Evolutionary conservation across 805 yeast species (phyloP).

Genomic region (Lachancea lanzarotensis): DNA sequence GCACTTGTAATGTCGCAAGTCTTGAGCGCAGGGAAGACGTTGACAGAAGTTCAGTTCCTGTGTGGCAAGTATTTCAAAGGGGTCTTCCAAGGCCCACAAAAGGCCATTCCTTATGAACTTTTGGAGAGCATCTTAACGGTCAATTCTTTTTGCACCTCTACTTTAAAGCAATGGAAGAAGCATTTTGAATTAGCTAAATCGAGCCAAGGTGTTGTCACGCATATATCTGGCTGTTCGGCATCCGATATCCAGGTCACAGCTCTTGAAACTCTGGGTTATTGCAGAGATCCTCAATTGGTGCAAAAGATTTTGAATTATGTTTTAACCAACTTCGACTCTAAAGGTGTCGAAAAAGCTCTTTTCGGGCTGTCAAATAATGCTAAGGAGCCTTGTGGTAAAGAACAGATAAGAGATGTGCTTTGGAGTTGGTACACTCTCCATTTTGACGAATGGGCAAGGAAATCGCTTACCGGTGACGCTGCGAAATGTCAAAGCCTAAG

Average conservation of each 20-base stretch:
- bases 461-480: slow-evolving; percentile 41
- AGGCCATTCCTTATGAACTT: slow-evolving; percentile 47
- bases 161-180: slow-evolving; percentile 51
- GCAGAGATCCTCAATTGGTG: slow-evolving; percentile 39
- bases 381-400: slow-evolving; percentile 16
- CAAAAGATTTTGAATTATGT: slow-evolving; percentile 53
- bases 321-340: slow-evolving; percentile 47
- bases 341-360: slow-evolving; percentile 50
- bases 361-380: slow-evolving; percentile 43
- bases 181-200: slow-evolving; percentile 47
- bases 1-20: slow-evolving; percentile 29
- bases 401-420: slow-evolving; percentile 28
- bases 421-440: slow-evolving; percentile 55
- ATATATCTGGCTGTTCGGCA: slow-evolving; percentile 17
- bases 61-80: slow-evolving; percentile 41
- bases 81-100: slow-evolving; percentile 46
- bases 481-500: slow-evolving; percentile 42
- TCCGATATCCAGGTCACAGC: slow-evolving; percentile 46
- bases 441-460: slow-evolving; percentile 47
- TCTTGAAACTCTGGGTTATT: slow-evolving; percentile 48
- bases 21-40: slow-evolving; percentile 17
- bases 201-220: slow-evolving; percentile 39
- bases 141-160: slow-evolving; percentile 35
- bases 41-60: slow-evolving; percentile 23
- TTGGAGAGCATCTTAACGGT: slow-evolving; percentile 40